phyloP scores from a whole-genome alignment of 345 rosid genomes.

The sweet orange (Citrus sinensis) region DVS_A1.0 CM039164.1:4671001-4671500 shows the following conservation, averaged over 20 bases:
- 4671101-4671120: too few relatives aligned
- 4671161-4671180: background rate
- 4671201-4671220: background rate
- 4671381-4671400: background rate
- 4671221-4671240: background rate
- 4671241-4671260: background rate
- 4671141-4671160: too few relatives aligned
- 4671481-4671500: background rate
- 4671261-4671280: background rate
- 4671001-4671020: background rate
- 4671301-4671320: background rate
- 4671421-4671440: background rate
- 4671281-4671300: background rate
- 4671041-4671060: background rate
- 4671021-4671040: background rate
- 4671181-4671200: background rate
- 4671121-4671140: too few relatives aligned
- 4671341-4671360: background rate
- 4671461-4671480: background rate
- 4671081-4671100: too few relatives aligned
- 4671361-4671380: background rate
- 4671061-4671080: background rate
- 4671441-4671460: background rate
- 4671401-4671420: background rate
- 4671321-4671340: background rate